Evolutionary conservation across 2,329 filamentous ascomycete species (phyloP), one percentile per base, ranked within the genome.

Genomic region (Ceratocystis albifundus): DNA sequence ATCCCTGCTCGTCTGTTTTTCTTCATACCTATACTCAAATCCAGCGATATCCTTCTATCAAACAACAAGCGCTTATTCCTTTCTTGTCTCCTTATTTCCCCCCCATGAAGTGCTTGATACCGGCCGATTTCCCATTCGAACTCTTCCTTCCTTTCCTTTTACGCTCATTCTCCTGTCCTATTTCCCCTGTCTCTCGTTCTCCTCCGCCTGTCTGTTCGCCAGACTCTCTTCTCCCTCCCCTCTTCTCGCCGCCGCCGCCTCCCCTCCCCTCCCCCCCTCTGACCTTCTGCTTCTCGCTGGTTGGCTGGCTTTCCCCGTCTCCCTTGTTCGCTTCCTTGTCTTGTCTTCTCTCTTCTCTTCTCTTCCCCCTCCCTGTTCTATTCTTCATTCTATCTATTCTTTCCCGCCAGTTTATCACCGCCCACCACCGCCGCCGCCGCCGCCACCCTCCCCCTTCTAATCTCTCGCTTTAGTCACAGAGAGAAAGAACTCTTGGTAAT

Each of bases 31-130:
- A 2, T 57, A 2, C 53, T 57, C 53, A 30, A 57, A 57, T 17
- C 2, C 53, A 57, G 7, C 53, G 53, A 57, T 57, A 12, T 10
- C 28, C 53, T 57, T 28, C 20, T 12, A 41, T 57, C 28, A 57
- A 57, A 57, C 53, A 32, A 57, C 25, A 57, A 6, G 53, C 53
- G 53, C 53, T 57, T 57, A 57, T 57, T 57, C 53, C 53, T 57
- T 57, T 57, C 53, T 57, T 57, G 53, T 30, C 53, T 57, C 53
- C 32, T 57, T 57, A 57, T 57, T 57, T 57, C 53, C 53, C 28
- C 53, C 53, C 28, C 53, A 57, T n/a, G 10, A 50, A 22, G 36
- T 41, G 36, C 12, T 20, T 50, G 46, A 57, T 30, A 57, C 4
- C 53, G 22, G 17, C 15, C 53, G 22, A 28, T 15, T 57, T 12